These are phyloP conservation scores for Nannizzia gypsea DNA, from an alignment of 2,329 filamentous ascomycete genomes.

Conservation along the genomic window DNA sequence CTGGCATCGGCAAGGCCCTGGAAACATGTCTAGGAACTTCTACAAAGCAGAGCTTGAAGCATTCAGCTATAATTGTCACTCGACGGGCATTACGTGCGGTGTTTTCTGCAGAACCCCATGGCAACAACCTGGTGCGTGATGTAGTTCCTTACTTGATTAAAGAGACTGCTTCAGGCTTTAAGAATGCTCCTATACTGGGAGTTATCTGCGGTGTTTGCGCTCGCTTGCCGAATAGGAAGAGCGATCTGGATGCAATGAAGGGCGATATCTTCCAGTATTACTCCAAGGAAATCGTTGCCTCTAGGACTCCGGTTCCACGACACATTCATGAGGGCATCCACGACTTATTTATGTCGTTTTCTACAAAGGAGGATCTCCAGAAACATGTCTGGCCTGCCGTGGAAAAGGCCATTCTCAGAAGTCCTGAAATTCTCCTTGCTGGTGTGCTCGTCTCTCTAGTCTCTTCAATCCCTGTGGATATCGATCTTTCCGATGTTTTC, in stretches of 20 bases:
- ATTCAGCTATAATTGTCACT: slow-evolving; percentile 65
- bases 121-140: slow-evolving; percentile 49
- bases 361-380: slow-evolving; percentile 60
- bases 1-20: slow-evolving; percentile 58
- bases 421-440: slow-evolving; percentile 78
- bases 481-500: slow-evolving; percentile 69
- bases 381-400: slow-evolving; percentile 66
- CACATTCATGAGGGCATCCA: slow-evolving; percentile 62
- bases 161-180: slow-evolving; percentile 54
- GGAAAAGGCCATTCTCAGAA: slow-evolving; percentile 78
- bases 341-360: slow-evolving; percentile 73
- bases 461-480: slow-evolving; percentile 51
- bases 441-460: slow-evolving; percentile 66
- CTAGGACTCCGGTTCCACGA: slow-evolving; percentile 55
- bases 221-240: slow-evolving; percentile 53
- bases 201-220: slow-evolving; percentile 77
- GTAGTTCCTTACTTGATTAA: slow-evolving; percentile 56
- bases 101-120: slow-evolving; percentile 48
- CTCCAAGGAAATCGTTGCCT: slow-evolving; percentile 70
- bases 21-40: slow-evolving; percentile 63
- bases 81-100: slow-evolving; percentile 67
- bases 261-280: slow-evolving; percentile 71
- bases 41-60: slow-evolving; percentile 52
- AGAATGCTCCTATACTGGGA: slow-evolving; percentile 67
- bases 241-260: slow-evolving; percentile 54